These are phyloP conservation scores for Globisporangium cylindrosporum DNA, from an alignment of 352 stramenopile genomes.

Conservation along the genomic window DNA sequence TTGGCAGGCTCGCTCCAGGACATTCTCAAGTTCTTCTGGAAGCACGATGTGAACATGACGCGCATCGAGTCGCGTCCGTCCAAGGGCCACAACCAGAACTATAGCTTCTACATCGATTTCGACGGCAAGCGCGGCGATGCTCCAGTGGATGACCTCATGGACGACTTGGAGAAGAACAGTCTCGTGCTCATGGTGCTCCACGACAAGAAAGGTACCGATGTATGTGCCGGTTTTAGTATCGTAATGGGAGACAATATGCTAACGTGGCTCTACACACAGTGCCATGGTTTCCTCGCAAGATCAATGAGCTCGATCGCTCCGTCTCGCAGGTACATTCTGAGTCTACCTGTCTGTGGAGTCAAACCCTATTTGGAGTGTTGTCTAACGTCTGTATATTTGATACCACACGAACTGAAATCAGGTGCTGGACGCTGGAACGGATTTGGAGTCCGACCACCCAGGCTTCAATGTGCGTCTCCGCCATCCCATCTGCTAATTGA, in stretches of 20 bases:
- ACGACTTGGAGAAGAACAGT: conserved; percentile 82
- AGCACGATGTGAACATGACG: conserved; percentile 97
- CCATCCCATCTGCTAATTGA: background rate
- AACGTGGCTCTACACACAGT: conserved; percentile 27
- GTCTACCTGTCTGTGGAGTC: background rate
- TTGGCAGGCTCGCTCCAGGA: conserved; percentile 88
- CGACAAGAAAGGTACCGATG: conserved; percentile 85
- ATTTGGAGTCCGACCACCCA: conserved; percentile 93
- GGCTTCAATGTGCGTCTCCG: conserved; percentile 86
- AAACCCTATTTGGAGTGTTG: too few species aligned
- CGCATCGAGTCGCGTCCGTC: conserved; percentile 94
- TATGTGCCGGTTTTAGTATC: background rate
- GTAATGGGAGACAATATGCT: background rate
- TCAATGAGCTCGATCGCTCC: conserved; percentile 74
- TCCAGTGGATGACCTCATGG: conserved; percentile 83
- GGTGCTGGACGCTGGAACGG: conserved; percentile 90
- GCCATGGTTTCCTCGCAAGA: conserved; percentile 85
- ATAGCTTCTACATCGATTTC: conserved; percentile 95
- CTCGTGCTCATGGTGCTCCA: conserved; percentile 91
- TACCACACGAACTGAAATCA: background rate
- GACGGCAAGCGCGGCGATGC: conserved; percentile 81
- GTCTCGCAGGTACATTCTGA: conserved; percentile 53
- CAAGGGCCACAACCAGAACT: conserved; percentile 75
- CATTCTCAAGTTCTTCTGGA: conserved; percentile 96
- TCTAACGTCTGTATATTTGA: too few species aligned